Percentiles rank a stretch among this genome's conserved stretches.
phyloP scores from a whole-genome alignment of 179 eudicot genomes.

The Corrigiola litoralis region DNA sequence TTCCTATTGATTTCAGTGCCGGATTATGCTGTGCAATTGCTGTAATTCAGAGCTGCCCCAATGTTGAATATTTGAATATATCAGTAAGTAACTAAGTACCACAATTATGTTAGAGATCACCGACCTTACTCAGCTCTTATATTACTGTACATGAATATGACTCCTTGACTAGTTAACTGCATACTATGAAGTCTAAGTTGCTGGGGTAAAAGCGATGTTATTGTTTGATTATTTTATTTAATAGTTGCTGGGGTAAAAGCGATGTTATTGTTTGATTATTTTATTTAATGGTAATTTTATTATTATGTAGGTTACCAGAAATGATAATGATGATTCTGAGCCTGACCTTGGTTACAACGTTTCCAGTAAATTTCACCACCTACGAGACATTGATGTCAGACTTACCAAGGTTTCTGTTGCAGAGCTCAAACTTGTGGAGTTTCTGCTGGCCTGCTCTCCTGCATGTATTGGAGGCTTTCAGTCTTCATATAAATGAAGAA shows the following conservation, averaged over 20 bases:
- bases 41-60: not conserved
- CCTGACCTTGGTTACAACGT: not conserved
- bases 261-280: no score
- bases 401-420: not conserved
- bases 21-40: not conserved
- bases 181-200: no score
- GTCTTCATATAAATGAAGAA: not conserved
- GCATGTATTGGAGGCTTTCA: not conserved
- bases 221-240: no score
- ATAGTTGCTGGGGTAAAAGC: no score
- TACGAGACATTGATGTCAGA: not conserved
- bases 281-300: not conserved
- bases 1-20: not conserved
- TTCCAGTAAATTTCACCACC: not conserved
- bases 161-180: no score
- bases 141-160: no score
- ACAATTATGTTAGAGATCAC: not conserved
- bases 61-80: not conserved
- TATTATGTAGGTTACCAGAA: not conserved
- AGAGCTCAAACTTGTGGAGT: constrained; percentile 3
- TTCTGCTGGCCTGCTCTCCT: constrained; percentile 7
- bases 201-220: no score
- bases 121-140: not conserved
- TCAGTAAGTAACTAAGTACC: not conserved
- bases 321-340: not conserved